A percentile compares a stretch with the other conserved stretches of the same genome.
phyloP scores from a whole-genome alignment of 1,284 basidiomycete genomes.

The Ceratobasidium sp. region DNA sequence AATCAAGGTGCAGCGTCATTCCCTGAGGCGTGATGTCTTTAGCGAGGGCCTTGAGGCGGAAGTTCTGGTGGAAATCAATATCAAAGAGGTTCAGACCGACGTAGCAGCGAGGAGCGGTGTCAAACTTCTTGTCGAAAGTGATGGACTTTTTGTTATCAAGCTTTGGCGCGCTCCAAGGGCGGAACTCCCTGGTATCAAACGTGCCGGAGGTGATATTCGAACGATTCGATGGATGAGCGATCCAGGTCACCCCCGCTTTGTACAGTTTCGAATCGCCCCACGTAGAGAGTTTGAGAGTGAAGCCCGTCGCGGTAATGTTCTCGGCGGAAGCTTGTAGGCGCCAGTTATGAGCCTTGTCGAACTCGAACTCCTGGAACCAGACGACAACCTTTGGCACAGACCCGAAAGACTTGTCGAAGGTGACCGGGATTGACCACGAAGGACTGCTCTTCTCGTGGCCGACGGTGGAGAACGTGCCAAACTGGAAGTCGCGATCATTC shows the following conservation, averaged over 20 bases:
- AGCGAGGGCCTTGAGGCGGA: constrained; percentile 11
- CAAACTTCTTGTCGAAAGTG: constrained; percentile 20
- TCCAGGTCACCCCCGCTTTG: constrained; percentile 37
- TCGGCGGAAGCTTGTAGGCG: constrained; percentile 22
- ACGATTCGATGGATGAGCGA: constrained; percentile 43
- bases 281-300: constrained; percentile 43
- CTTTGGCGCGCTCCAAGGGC: constrained; percentile 6
- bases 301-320: constrained; percentile 37
- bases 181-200: constrained; percentile 27
- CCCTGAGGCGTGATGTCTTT: constrained; percentile 10
- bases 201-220: constrained; percentile 28
- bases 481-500: constrained; percentile 30
- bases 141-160: not conserved
- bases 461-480: constrained; percentile 31
- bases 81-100: constrained; percentile 38
- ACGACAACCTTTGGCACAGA: constrained; percentile 43
- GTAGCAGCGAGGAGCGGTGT: constrained; percentile 20
- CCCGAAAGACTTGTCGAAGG: constrained; percentile 35
- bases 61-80: not conserved
- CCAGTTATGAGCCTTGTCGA: constrained; percentile 11
- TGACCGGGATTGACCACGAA: not conserved
- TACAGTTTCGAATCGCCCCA: constrained; percentile 42
- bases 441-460: not conserved
- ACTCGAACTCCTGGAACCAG: constrained; percentile 27
- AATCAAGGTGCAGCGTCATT: constrained; percentile 29